phyloP scores from a whole-genome alignment of 106 monocot genomes.

The Dioscorea zingiberensis region DNA sequence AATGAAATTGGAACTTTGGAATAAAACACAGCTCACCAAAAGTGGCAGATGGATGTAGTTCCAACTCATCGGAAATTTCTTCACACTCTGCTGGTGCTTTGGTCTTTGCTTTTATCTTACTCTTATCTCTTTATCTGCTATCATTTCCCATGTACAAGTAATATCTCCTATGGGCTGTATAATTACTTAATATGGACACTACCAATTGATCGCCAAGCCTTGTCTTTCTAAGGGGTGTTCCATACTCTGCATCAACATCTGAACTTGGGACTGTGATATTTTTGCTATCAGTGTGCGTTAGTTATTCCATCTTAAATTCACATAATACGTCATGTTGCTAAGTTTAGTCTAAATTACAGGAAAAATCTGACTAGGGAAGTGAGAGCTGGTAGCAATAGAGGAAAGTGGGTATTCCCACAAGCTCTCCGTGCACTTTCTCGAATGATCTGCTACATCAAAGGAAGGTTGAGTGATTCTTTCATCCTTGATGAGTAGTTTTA shows the following conservation, averaged over 20 bases:
- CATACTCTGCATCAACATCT: background rate
- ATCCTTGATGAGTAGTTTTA: background rate
- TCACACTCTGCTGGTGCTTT: slow-evolving; percentile 57
- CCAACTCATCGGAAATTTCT: slow-evolving; percentile 22
- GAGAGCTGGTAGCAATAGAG: slow-evolving; percentile 39
- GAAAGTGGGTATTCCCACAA: slow-evolving; percentile 74
- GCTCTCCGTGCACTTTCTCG: slow-evolving; percentile 77
- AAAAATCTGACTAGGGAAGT: slow-evolving; percentile 45
- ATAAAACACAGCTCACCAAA: slow-evolving; percentile 32
- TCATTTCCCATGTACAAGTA: too few relatives aligned
- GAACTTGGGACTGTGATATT: background rate
- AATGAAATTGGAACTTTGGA: slow-evolving; percentile 44
- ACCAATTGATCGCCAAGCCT: too few relatives aligned
- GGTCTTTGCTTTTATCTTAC: background rate
- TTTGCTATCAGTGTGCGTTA: too few relatives aligned
- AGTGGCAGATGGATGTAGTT: slow-evolving; percentile 3
- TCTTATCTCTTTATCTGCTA: too few relatives aligned
- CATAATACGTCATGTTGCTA: too few relatives aligned
- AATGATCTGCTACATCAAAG: slow-evolving; percentile 44
- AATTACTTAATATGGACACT: too few relatives aligned
- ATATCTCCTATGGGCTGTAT: too few relatives aligned
- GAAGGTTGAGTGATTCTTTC: slow-evolving; percentile 37
- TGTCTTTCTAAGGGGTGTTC: background rate
- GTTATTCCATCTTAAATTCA: too few relatives aligned
- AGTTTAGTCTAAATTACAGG: too few relatives aligned